phyloP scores from a whole-genome alignment of 2,329 filamentous ascomycete species.

The Trichoderma sp. region DNA sequence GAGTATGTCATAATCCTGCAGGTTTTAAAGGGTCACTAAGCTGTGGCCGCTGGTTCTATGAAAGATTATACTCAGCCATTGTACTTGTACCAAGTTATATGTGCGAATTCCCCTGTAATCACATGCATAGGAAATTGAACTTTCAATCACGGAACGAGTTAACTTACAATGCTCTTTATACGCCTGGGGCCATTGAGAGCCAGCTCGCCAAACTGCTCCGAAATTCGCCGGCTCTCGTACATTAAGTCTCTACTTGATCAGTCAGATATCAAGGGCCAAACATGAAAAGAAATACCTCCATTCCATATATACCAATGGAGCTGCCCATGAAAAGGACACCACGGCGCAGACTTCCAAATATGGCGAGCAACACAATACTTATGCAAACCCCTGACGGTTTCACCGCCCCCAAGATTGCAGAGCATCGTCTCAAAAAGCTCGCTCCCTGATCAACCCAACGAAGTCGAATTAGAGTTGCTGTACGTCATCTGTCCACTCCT shows the following conservation, averaged over 20 bases:
- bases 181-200: not conserved
- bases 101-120: too few relatives aligned
- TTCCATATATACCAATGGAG: too few relatives aligned
- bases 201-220: not conserved
- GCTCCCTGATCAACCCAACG: not conserved
- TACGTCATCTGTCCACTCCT: not conserved
- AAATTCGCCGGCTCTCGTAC: not conserved
- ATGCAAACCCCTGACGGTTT: not conserved
- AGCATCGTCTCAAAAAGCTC: too few relatives aligned
- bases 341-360: not conserved
- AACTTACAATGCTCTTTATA: not conserved
- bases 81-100: too few relatives aligned
- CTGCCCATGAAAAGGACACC: not conserved
- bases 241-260: not conserved
- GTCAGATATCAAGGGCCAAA: not conserved
- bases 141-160: not conserved
- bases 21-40: too few relatives aligned
- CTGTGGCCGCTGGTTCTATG: not conserved
- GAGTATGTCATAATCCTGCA: too few relatives aligned
- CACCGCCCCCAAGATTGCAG: too few relatives aligned
- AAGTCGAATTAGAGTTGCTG: not conserved
- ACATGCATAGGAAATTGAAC: too few relatives aligned
- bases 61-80: not conserved
- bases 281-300: not conserved
- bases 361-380: not conserved